phyloP scores from a whole-genome alignment of 306 rosid genomes.

The Cajanus cajan region DNA sequence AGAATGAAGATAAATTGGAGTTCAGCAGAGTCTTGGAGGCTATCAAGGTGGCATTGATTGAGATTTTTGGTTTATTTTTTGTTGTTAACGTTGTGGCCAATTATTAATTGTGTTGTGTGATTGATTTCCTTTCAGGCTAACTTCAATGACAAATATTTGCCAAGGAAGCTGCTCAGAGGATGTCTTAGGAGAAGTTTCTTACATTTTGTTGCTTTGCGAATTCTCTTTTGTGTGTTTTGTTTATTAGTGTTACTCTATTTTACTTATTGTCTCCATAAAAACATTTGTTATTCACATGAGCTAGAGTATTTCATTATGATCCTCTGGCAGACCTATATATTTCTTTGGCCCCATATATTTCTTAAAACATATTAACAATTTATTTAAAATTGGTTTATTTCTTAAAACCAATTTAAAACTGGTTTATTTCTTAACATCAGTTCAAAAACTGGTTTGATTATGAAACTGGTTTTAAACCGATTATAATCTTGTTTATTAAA shows the following conservation, averaged over 20 bases:
- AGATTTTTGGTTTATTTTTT: not conserved
- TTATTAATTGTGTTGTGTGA: not conserved
- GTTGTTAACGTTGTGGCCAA: not conserved
- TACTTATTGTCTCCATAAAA: not conserved
- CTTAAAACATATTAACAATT: too few relatives aligned
- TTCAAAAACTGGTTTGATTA: too few relatives aligned
- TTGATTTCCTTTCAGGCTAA: constrained; percentile 50
- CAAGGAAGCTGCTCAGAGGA: constrained; percentile 81
- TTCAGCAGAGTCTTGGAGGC: constrained; percentile 76
- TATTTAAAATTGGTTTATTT: too few relatives aligned
- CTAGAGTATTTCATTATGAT: not conserved
- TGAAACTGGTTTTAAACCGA: too few relatives aligned
- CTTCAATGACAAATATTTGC: constrained; percentile 85
- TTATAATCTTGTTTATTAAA: too few relatives aligned
- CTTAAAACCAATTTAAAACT: too few relatives aligned
- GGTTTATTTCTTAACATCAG: too few relatives aligned
- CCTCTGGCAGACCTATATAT: too few relatives aligned
- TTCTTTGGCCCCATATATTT: too few relatives aligned
- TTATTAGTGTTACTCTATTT: not conserved
- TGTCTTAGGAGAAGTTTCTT: constrained; percentile 37
- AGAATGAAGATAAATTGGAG: constrained; percentile 80
- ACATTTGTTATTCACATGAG: constrained; percentile 18
- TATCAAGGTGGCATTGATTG: constrained; percentile 52
- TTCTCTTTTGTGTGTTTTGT: not conserved
- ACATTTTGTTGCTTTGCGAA: not conserved